These are phyloP conservation scores for Guyanaporus albipodus DNA, from an alignment of 768 basidiomycete genomes.

Conservation along the genomic window DNA sequence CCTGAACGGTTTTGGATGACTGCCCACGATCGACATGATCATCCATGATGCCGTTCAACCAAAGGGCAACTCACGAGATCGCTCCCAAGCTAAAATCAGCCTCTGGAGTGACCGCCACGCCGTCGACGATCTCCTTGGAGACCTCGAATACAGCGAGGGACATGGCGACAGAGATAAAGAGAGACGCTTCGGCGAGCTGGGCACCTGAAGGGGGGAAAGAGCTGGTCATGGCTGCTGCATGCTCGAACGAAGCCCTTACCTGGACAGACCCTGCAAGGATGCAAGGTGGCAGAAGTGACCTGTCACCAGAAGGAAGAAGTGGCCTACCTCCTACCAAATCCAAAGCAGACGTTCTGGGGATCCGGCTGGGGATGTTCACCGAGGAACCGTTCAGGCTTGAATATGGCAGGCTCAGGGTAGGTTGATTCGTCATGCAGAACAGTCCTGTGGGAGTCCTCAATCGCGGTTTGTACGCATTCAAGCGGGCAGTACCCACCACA, in stretches of 20 bases:
- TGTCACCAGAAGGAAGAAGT: no score
- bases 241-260: constrained; percentile 3
- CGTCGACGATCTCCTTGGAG: constrained; percentile 39
- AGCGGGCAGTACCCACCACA: constrained; percentile 18
- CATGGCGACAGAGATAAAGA: constrained; percentile 29
- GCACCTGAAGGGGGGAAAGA: constrained; percentile 17
- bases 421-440: constrained; percentile 47
- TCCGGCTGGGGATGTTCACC: constrained; percentile 19
- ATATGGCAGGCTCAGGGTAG: constrained; percentile 32
- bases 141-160: constrained; percentile 48
- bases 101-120: constrained; percentile 41
- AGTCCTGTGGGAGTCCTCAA: constrained; percentile 34
- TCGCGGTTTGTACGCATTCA: background rate
- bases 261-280: constrained; percentile 15
- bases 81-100: constrained; percentile 40
- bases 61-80: constrained; percentile 37
- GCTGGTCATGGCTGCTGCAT: no score
- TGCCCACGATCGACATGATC: background rate
- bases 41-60: background rate
- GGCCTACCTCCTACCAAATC: constrained; percentile 29
- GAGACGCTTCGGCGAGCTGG: constrained; percentile 25
- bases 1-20: constrained; percentile 53
- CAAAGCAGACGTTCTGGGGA: constrained; percentile 19
- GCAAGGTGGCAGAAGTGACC: no score
- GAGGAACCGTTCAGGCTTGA: constrained; percentile 35